Evolutionary conservation across 2,329 filamentous ascomycete species (phyloP).

Genomic region (Neonectria hederae): DNA sequence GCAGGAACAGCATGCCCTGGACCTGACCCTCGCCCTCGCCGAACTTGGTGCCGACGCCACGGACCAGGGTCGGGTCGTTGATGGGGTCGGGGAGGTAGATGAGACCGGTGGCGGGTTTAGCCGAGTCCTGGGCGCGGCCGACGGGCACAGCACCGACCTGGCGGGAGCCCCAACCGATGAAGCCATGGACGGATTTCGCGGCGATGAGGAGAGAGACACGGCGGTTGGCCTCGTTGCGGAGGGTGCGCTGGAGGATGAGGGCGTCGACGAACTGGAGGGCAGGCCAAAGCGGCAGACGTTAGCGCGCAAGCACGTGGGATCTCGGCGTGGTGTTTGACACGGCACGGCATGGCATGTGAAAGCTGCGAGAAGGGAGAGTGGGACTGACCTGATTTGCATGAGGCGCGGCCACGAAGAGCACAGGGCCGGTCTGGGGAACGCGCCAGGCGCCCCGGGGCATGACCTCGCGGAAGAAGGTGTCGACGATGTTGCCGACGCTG

Average conservation of each 20-base stretch:
- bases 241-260: conserved; percentile 88
- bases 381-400: conserved; percentile 88
- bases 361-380: background rate
- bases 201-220: conserved; percentile 93
- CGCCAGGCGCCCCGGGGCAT: conserved; percentile 96
- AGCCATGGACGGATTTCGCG: conserved; percentile 93
- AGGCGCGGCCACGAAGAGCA: conserved; percentile 95
- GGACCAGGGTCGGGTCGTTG: conserved; percentile 82
- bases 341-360: conserved; percentile 14
- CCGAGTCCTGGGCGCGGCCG: conserved; percentile 87
- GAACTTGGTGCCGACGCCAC: conserved; percentile 84
- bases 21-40: conserved; percentile 74
- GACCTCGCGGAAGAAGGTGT: conserved; percentile 98
- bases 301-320: conserved; percentile 8
- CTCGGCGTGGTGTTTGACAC: background rate
- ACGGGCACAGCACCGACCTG: conserved; percentile 93
- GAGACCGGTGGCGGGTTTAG: conserved; percentile 79
- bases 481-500: conserved; percentile 82
- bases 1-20: conserved; percentile 87
- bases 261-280: conserved; percentile 88
- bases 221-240: conserved; percentile 86
- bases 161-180: conserved; percentile 87
- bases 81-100: conserved; percentile 92
- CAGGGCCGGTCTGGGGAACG: conserved; percentile 85
- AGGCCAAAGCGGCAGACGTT: conserved; percentile 4